A percentile compares a stretch with the other conserved stretches of the same genome.
phyloP scores from a whole-genome alignment of 331 rosid species.

The Saraca asoca region DNA sequence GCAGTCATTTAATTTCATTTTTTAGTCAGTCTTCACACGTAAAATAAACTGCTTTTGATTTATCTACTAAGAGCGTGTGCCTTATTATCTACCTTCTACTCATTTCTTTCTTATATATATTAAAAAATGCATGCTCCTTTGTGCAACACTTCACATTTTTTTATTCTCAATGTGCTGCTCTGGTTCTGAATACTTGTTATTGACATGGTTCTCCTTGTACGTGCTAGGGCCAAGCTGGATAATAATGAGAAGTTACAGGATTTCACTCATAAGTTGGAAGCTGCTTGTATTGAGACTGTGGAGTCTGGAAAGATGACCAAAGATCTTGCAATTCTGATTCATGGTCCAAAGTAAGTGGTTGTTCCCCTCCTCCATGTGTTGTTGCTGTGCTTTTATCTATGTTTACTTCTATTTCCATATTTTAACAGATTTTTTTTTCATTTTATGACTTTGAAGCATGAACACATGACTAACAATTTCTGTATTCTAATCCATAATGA shows the following conservation, averaged over 20 bases:
- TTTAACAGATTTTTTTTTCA: not conserved
- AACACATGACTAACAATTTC: not conserved
- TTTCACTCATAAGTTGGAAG: slow-evolving; percentile 81
- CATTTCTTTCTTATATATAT: too few species aligned
- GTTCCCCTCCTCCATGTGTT: slow-evolving; percentile 2
- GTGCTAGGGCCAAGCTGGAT: slow-evolving; percentile 80
- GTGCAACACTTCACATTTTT: not conserved
- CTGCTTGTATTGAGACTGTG: slow-evolving; percentile 84
- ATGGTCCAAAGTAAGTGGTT: slow-evolving; percentile 78
- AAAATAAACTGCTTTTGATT: slow-evolving; percentile 17
- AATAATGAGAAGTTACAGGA: slow-evolving; percentile 64
- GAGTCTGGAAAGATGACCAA: slow-evolving; percentile 95
- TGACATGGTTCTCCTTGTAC: slow-evolving; percentile 22
- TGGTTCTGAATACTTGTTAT: slow-evolving; percentile 4
- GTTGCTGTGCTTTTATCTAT: not conserved
- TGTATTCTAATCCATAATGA: not conserved
- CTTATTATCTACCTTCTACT: too few species aligned
- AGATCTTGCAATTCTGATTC: slow-evolving; percentile 89
- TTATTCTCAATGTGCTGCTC: not conserved
- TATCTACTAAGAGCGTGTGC: slow-evolving; percentile 13
- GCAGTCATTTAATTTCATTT: not conserved
- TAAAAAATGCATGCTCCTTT: not conserved
- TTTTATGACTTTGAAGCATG: not conserved
- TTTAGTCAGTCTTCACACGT: not conserved
- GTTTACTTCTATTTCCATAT: slow-evolving; percentile 5